These are phyloP conservation scores for Plasmodium fragile DNA, from an alignment of 169 alveolate genomes.

Conservation along the genomic window DNA sequence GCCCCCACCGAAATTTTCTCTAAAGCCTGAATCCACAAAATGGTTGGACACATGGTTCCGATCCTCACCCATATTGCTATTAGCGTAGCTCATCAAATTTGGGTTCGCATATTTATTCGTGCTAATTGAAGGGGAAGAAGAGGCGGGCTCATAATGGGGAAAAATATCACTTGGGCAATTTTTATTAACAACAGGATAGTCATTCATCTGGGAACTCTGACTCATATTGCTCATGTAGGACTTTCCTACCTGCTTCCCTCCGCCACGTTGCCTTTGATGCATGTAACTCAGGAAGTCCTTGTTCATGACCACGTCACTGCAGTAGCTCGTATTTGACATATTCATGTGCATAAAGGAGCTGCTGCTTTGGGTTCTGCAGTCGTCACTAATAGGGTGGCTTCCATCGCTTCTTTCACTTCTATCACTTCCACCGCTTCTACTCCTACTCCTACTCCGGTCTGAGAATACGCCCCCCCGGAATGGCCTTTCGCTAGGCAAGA, in stretches of 20 bases:
- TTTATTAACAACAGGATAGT: neutral
- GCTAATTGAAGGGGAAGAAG: neutral
- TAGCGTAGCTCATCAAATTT: neutral
- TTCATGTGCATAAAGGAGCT: neutral
- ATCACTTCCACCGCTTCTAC: neutral
- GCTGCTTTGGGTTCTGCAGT: neutral
- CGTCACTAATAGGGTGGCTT: neutral
- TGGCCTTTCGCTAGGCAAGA: neutral
- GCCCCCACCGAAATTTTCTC: neutral
- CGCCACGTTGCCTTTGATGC: neutral
- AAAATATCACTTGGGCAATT: neutral
- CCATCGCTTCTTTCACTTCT: neutral
- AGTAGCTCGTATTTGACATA: constrained; percentile 27
- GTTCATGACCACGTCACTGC: constrained; percentile 26
- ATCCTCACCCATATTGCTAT: neutral
- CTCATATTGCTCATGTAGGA: constrained; percentile 36
- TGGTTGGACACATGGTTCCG: neutral
- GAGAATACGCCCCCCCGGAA: neutral
- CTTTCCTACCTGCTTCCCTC: neutral
- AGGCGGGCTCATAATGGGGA: neutral
- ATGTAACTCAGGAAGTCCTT: constrained; percentile 18
- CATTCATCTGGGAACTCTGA: constrained; percentile 48
- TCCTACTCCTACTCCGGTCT: neutral
- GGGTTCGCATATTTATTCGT: neutral
- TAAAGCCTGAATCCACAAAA: neutral